Conservation (phyloP, 805 yeast genomes). For the Candida odintsovae region DNA sequence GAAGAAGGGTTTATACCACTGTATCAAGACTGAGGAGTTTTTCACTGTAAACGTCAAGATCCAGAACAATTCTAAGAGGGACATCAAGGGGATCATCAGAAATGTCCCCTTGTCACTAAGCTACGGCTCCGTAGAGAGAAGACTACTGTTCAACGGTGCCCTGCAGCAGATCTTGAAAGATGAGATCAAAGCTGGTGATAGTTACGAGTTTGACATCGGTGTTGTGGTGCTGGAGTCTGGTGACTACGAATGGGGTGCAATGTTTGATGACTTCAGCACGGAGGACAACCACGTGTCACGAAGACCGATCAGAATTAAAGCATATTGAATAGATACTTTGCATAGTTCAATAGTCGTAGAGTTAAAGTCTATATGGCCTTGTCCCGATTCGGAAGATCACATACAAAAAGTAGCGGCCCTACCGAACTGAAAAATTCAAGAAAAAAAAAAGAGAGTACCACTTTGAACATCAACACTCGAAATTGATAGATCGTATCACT, state of each 20-base stretch:
- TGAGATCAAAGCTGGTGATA: conserved; percentile 37
- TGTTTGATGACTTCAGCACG: conserved; percentile 41
- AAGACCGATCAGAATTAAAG: conserved; percentile 30
- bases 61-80: conserved; percentile 37
- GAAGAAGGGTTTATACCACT: conserved; percentile 26
- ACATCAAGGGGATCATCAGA: conserved; percentile 50
- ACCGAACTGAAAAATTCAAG: background rate
- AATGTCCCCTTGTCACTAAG: conserved; percentile 43
- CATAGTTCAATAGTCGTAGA: background rate
- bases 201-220: conserved; percentile 41
- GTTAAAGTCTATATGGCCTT: background rate
- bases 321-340: conserved; percentile 3
- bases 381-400: background rate
- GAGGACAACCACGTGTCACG: conserved; percentile 34
- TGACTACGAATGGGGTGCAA: conserved; percentile 73
- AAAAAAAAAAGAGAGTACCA: background rate
- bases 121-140: conserved; percentile 41
- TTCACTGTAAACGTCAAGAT: conserved; percentile 46
- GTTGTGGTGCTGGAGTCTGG: conserved; percentile 71
- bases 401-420: conserved; percentile 7
- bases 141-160: conserved; percentile 66
- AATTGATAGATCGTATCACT: background rate
- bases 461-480: background rate
- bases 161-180: conserved; percentile 49
- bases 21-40: conserved; percentile 40